Conservation (phyloP, 1,284 basidiomycete genomes). For the Cutaneotrichosporon mucoides region DNA sequence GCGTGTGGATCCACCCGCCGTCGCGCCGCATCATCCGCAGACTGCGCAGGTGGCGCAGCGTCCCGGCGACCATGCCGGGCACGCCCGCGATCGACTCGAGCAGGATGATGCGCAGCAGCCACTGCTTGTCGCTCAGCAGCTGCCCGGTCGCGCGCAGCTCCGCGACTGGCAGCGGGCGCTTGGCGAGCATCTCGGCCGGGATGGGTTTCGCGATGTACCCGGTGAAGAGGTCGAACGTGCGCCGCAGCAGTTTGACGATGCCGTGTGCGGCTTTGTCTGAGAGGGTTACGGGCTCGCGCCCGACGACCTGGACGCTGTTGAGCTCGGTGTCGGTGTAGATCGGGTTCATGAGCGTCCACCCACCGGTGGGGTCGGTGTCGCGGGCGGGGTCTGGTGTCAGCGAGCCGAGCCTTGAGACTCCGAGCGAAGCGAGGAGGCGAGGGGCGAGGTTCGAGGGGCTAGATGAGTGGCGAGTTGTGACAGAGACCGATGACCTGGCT, state of each 20-base stretch:
- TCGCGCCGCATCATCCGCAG: constrained; percentile 81
- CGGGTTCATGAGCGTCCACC: constrained; percentile 47
- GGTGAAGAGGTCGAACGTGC: constrained; percentile 61
- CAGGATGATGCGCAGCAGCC: constrained; percentile 80
- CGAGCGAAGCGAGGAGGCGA: too few species aligned
- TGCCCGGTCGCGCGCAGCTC: constrained; percentile 70
- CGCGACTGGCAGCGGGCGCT: constrained; percentile 57
- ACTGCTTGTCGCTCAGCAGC: constrained; percentile 66
- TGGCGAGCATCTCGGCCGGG: constrained; percentile 25
- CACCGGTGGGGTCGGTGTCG: constrained; percentile 3
- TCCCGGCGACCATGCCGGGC: constrained; percentile 89
- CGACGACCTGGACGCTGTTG: constrained; percentile 60
- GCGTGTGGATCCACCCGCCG: constrained; percentile 79
- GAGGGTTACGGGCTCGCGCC: constrained; percentile 61
- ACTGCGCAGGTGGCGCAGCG: constrained; percentile 74
- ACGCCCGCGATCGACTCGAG: constrained; percentile 89
- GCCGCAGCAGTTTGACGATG: constrained; percentile 55
- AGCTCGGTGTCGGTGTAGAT: constrained; percentile 49
- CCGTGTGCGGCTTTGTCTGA: constrained; percentile 67
- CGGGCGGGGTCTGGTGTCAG: constrained; percentile 9
- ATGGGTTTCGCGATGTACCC: constrained; percentile 70
- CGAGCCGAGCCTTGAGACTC: too few species aligned
- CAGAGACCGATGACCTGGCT: too few species aligned
- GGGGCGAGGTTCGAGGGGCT: too few species aligned
- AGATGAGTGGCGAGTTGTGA: too few species aligned